phyloP scores from a whole-genome alignment of 805 yeast genomes.

The Yamadazyma nakazawae region DNA sequence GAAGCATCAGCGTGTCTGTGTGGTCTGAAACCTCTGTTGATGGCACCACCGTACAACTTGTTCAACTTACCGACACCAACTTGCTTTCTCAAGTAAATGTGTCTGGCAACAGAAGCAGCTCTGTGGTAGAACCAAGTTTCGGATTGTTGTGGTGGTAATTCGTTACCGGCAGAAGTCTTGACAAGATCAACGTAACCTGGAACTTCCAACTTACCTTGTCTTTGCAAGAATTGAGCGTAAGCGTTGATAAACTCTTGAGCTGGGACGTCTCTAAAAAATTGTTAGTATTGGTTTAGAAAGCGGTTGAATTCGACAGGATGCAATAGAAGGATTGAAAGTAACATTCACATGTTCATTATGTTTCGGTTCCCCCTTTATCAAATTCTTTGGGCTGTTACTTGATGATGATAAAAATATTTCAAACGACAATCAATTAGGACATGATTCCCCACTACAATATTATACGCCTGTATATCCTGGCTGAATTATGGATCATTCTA shows the following conservation, averaged over 20 bases:
- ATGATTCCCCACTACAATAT: too few relatives aligned
- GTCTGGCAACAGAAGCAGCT: slow-evolving; percentile 99
- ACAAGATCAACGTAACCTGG: slow-evolving; percentile 99
- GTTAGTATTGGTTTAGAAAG: slow-evolving; percentile 23
- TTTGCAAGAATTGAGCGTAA: slow-evolving; percentile 99
- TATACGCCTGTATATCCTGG: too few relatives aligned
- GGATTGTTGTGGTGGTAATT: slow-evolving; percentile 99
- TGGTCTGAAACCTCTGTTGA: slow-evolving; percentile 99
- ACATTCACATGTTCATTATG: too few relatives aligned
- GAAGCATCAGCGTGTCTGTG: slow-evolving; percentile 98
- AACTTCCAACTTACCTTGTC: slow-evolving; percentile 99
- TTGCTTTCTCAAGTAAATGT: slow-evolving; percentile 98
- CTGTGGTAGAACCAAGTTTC: slow-evolving; percentile 99
- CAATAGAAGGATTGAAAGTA: neutral
- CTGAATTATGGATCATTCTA: too few relatives aligned
- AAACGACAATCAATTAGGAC: too few relatives aligned
- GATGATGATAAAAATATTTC: too few relatives aligned
- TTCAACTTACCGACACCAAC: slow-evolving; percentile 99
- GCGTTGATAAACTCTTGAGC: slow-evolving; percentile 99
- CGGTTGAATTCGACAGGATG: neutral
- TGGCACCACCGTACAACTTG: slow-evolving; percentile 99
- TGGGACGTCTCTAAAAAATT: slow-evolving; percentile 92
- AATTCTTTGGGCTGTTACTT: too few relatives aligned
- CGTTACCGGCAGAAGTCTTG: slow-evolving; percentile 98
- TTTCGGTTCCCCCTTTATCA: too few relatives aligned